Percentiles rank a stretch among this genome's conserved stretches.
Conservation (phyloP, 805 yeast species). For the Ogataea zsoltii region DNA sequence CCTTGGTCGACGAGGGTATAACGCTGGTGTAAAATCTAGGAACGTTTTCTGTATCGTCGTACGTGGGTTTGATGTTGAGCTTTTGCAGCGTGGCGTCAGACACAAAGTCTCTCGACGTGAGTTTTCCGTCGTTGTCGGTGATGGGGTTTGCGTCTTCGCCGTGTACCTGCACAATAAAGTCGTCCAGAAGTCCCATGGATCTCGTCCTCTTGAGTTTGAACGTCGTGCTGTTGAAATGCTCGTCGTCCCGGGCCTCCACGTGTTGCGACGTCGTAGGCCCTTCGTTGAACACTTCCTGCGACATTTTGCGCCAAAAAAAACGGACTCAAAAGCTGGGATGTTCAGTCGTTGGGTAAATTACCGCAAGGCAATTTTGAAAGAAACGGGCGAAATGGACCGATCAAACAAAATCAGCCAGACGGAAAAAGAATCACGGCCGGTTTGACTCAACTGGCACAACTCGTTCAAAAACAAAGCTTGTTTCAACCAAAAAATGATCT, state of each 20-base stretch:
- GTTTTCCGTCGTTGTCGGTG: constrained; percentile 57
- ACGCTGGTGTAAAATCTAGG: constrained; percentile 31
- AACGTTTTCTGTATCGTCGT: constrained; percentile 22
- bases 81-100: constrained; percentile 92
- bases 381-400: neutral
- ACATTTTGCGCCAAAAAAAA: constrained; percentile 14
- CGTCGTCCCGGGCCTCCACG: constrained; percentile 69
- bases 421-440: no score
- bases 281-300: constrained; percentile 46
- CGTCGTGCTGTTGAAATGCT: constrained; percentile 67
- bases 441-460: no score
- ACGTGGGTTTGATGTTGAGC: constrained; percentile 43
- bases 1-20: constrained; percentile 22
- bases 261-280: constrained; percentile 67
- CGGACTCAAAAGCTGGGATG: no score
- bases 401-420: neutral
- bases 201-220: constrained; percentile 79
- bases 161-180: constrained; percentile 39
- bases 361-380: no score
- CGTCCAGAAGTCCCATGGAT: constrained; percentile 78
- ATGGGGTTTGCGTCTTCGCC: constrained; percentile 21
- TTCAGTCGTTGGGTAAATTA: no score
- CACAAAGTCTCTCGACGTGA: constrained; percentile 90
- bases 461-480: no score
- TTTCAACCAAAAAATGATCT: neutral